A percentile compares a stretch with the other conserved stretches of the same genome.
phyloP scores from a whole-genome alignment of 2,329 filamentous ascomycete genomes.

The Capronia epimyces region DNA sequence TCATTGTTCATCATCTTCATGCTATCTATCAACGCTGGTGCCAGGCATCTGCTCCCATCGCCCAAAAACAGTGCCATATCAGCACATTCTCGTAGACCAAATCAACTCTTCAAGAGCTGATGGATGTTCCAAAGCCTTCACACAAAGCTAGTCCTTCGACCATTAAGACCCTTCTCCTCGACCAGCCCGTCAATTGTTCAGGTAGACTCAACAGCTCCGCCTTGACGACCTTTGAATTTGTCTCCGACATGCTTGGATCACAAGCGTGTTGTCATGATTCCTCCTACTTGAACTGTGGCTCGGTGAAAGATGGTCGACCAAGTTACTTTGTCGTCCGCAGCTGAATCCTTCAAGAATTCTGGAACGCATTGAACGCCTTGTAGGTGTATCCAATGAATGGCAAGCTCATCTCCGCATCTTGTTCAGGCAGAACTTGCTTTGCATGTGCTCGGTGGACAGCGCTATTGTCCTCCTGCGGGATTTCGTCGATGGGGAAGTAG shows the following conservation, averaged over 20 bases:
- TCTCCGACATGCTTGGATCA: slow-evolving; percentile 6
- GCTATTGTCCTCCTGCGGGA: slow-evolving; percentile 91
- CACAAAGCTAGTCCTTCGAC: neutral
- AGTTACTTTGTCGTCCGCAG: neutral
- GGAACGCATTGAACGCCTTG: slow-evolving; percentile 81
- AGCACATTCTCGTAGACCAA: slow-evolving; percentile 20
- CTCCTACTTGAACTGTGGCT: slow-evolving; percentile 8
- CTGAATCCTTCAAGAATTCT: slow-evolving; percentile 29
- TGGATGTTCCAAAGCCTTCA: slow-evolving; percentile 8
- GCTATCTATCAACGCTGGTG: neutral
- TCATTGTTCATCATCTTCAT: slow-evolving; percentile 1
- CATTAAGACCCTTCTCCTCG: neutral
- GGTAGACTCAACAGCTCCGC: neutral
- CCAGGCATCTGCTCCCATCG: neutral
- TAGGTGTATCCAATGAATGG: slow-evolving; percentile 97
- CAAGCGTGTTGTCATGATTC: slow-evolving; percentile 9
- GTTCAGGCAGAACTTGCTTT: slow-evolving; percentile 64
- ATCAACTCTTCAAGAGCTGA: slow-evolving; percentile 6
- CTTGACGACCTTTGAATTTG: slow-evolving; percentile 1
- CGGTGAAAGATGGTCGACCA: neutral
- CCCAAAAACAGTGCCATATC: slow-evolving; percentile 9
- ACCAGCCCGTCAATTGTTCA: neutral
- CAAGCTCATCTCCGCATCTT: slow-evolving; percentile 89
- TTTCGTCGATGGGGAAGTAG: slow-evolving; percentile 98
- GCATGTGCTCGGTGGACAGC: slow-evolving; percentile 81